Base-by-base conservation (phyloP, 768 basidiomycete genomes). In the Porphyrellus cyaneotinctus region DNA sequence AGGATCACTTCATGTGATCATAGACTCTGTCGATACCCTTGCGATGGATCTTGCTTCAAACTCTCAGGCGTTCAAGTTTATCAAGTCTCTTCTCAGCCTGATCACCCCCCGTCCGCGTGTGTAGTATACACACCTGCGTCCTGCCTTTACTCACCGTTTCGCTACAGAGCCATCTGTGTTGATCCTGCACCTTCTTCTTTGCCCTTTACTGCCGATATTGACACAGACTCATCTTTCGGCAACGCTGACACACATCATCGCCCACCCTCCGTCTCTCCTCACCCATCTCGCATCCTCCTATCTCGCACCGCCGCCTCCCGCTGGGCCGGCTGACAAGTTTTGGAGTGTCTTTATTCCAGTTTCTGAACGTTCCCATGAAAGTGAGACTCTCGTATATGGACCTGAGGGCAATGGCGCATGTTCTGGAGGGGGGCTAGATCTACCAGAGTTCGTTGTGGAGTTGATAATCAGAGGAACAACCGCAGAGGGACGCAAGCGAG, bases 281-380 rank as follows among this genome's bases (percentile, higher is more conserved):
- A 64, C 63, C 8, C 81, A 91, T 62, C 71, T 98, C 44, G 78
- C 88, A 2, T 76, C 73, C 24, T 81, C 83, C 9, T 93, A 90
- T 64, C 75, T 90, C 42, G 80, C 82, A 2, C 80, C 78, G 1
- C 90, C 91, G 0, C 87, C 88, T 1, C 81, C 87, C 9, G 70
- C 74, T 36, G 79, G 82, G 10, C 60, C 79, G 0, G 72, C 76
- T n/a, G 72, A 78, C 32, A 89, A 89, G 62, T 95, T 94, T 70
- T 94, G 88, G 89, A 74, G 75, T 33, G 75, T 91, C 12, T 89
- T 95, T 61, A 67, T 83, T 9, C 86, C 88, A 0, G 65, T 89
- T 52, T 80, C 84, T 49, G 84, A 82, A 64, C 78, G 86, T 23
- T 65, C 59, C 4, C 69, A 78, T 51, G 84, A 92, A 58, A 76